Base-by-base conservation (phyloP, 352 stramenopile species). In the Phytophthora tentaculata region DNA sequence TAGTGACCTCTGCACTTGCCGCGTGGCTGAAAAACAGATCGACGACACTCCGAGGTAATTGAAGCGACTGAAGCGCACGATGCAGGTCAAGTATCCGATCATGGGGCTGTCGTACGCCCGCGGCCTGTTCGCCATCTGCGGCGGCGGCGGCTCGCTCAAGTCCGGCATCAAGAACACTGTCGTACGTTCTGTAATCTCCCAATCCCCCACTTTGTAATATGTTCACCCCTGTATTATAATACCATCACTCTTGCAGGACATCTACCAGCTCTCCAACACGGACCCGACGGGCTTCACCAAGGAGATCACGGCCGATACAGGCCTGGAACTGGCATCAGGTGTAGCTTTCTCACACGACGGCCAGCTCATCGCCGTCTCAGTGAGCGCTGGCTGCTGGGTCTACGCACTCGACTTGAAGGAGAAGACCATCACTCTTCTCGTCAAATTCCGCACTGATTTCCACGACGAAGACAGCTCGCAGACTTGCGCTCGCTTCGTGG, bases 91-190 rank as follows among this genome's bases (percentile, higher is more conserved):
- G 68, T 95, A 94, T 65, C 87, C 87, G 26, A 92, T 95, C 68
- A 89, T 95, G 76, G 87, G 86, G 56, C 76, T 95, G 1, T 91
- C 84, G 35, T 89, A 91, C 65, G 83, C 80, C 61, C 83, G 73
- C 56, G 74, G 83, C 13, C 78, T 81, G 63, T 89, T 94, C 24
- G 88, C 86, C 14, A 94, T 96, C 69, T 94, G 88, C 67, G 88
- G 88, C 26, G 88, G 88, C 50, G 88, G 88, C 56, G 88, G 88
- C 19, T 94, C 84, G 23, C 80, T 93, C 54, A 92, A 88, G 72
- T 94, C 86, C 12, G 88, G 88, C 58, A 93, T 96, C 62, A 89
- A 90, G 45, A 96, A 96, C 76, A 96, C 84, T 3, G 83, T 94
- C 57, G 88, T 91, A 80, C 57, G 88, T 81, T 23, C n/a, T 3